Evolutionary conservation across 2,329 filamentous ascomycete genomes (phyloP).

Genomic region (Colletotrichum sp.): DNA sequence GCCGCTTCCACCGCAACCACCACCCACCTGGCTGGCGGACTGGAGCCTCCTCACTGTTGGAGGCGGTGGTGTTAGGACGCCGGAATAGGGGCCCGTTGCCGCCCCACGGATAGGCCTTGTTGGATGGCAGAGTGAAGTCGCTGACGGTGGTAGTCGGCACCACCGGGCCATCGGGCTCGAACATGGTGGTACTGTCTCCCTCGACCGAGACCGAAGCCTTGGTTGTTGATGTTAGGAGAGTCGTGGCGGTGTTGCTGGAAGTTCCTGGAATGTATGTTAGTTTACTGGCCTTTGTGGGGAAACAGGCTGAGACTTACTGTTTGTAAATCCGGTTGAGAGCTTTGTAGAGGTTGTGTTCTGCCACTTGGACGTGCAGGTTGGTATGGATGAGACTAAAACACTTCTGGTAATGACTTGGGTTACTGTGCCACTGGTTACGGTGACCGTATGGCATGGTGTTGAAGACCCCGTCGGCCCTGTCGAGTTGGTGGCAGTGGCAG

Average conservation of each 20-base stretch:
- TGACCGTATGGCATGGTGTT: conserved; percentile 11
- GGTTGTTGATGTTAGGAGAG: conserved; percentile 13
- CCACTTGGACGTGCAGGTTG: conserved; percentile 2
- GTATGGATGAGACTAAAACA: background rate
- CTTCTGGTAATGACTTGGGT: conserved; percentile 16
- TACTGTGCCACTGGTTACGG: conserved; percentile 14
- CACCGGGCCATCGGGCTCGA: background rate
- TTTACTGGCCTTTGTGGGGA: background rate
- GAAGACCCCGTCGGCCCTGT: background rate
- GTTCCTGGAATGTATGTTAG: background rate
- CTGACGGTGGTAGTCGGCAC: conserved; percentile 10
- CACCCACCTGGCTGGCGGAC: background rate
- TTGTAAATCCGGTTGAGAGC: background rate
- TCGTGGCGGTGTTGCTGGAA: background rate
- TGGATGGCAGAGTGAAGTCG: conserved; percentile 27
- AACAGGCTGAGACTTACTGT: background rate
- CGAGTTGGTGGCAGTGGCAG: background rate
- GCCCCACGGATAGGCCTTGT: conserved; percentile 41
- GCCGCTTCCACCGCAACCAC: conserved; percentile 8
- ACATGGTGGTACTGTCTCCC: background rate
- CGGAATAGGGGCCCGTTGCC: conserved; percentile 39
- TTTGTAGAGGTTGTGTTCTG: conserved; percentile 2
- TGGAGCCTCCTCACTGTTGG: background rate
- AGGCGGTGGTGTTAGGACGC: conserved; percentile 33
- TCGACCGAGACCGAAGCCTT: background rate